phyloP scores from a whole-genome alignment of 768 basidiomycete species.

The Roridomyces roridus region DNA sequence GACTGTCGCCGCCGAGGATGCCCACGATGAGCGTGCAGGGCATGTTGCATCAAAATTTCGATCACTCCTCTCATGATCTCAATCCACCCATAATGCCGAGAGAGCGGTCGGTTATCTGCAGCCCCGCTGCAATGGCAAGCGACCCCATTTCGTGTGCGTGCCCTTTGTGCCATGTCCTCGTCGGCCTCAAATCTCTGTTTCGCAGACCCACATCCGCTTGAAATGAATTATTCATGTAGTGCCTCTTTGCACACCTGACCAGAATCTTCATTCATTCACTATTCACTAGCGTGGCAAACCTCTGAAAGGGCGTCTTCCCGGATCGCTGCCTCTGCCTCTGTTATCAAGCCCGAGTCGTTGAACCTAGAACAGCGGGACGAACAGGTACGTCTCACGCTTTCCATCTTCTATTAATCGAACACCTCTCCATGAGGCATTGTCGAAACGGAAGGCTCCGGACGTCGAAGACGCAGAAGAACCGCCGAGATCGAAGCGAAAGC shows the following conservation, averaged over 20 bases:
- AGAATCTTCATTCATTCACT: constrained; percentile 16
- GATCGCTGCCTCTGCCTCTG: constrained; percentile 54
- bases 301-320: constrained; percentile 64
- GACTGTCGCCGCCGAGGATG: too few relatives aligned
- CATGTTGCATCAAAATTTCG: too few relatives aligned
- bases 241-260: background rate
- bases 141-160: too few relatives aligned
- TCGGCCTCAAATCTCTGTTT: too few relatives aligned
- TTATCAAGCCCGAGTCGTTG: constrained; percentile 19
- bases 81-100: too few relatives aligned
- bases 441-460: constrained; percentile 12
- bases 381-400: constrained; percentile 31
- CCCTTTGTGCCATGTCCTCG: too few relatives aligned
- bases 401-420: constrained; percentile 8
- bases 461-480: constrained; percentile 19
- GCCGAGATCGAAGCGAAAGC: constrained; percentile 17
- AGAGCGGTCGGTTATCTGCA: too few relatives aligned
- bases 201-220: background rate
- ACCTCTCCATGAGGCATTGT: background rate
- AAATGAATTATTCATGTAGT: constrained; percentile 3
- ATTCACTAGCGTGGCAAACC: constrained; percentile 52
- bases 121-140: too few relatives aligned
- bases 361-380: background rate
- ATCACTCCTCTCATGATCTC: too few relatives aligned
- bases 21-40: too few relatives aligned